Base-by-base conservation (phyloP, 192 early-diverging fungal genomes). In the Paraglomus brasilianum region DNA sequence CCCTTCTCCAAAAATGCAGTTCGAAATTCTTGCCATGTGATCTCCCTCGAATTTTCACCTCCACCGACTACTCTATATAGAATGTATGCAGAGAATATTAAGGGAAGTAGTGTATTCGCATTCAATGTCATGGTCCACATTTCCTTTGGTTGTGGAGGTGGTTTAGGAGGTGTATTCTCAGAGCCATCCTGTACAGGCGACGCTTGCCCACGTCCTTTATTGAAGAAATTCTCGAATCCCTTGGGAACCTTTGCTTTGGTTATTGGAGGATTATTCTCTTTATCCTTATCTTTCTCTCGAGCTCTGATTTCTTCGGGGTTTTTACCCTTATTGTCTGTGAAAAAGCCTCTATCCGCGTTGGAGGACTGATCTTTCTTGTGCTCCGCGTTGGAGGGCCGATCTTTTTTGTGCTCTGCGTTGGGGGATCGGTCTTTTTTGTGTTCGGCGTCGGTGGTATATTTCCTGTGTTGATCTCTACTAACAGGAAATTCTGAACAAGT, bases 21-120 rank as follows among this genome's bases (percentile, higher is more conserved):
- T 11, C 93, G 85, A 78, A 98, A 97, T 60, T 96, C 93, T 72
- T 95, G 92, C 88, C 87, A 97, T 14, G 94, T 95, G 57, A 97
- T 93, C 71, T 95, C 87, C 1, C 83, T 77, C n/a, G 76, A 72
- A 67, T 75, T 77, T 11, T 85, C 83, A 4, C 58, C 72, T 48
- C 78, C 79, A 1, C 78, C 74, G 42, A 73, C 74, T 22, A 85
- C 39, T 36, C 81, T 80, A 75, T 80, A 84, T 21, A 84, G 39
- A 21, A 87, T 68, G 59, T 80, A 87, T 17, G 81, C 72, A 13
- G 76, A 79, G 46, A 81, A 78, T 10, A 79, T 69, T 13, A 78
- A 44, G 11, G 78, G 79, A 22, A 84, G 43, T 30, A 82, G 59
- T 1, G 78, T 78, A 42, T 77, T 74, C 21, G 72, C 44, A 69